These are phyloP conservation scores for Neopestalotiopsis clavispora DNA, from an alignment of 2,329 filamentous ascomycete species.

Conservation along the genomic window DNA sequence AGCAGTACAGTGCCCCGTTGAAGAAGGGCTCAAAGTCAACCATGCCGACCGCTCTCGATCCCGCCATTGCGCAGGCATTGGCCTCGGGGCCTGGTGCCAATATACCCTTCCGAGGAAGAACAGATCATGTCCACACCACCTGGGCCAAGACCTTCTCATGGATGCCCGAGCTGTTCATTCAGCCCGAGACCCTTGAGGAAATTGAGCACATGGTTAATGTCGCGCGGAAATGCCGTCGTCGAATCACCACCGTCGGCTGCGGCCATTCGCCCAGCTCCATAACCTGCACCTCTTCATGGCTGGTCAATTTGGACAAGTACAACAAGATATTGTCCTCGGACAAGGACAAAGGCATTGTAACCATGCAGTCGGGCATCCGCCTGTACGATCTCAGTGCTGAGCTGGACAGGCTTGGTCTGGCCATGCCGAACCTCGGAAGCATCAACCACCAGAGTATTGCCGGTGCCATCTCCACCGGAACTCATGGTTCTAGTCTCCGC, in stretches of 20 bases:
- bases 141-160: conserved; percentile 95
- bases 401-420: conserved; percentile 76
- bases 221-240: conserved; percentile 79
- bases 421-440: conserved; percentile 90
- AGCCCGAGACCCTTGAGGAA: conserved; percentile 78
- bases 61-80: conserved; percentile 17
- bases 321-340: conserved; percentile 75
- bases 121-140: conserved; percentile 80
- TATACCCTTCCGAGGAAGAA: conserved; percentile 77
- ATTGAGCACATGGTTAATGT: conserved; percentile 83
- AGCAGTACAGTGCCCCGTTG: background rate
- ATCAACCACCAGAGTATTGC: conserved; percentile 95
- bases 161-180: conserved; percentile 87
- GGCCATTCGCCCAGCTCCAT: conserved; percentile 91
- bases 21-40: background rate
- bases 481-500: conserved; percentile 83
- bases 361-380: conserved; percentile 88
- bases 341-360: conserved; percentile 66
- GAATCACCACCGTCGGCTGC: conserved; percentile 85
- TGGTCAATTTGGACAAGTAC: conserved; percentile 89
- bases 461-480: conserved; percentile 90
- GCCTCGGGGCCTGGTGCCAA: background rate
- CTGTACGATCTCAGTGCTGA: conserved; percentile 74
- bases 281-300: conserved; percentile 92
- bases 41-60: conserved; percentile 15